phyloP scores from a whole-genome alignment of 768 basidiomycete genomes.

The Leucosporidium yakuticum region DNA sequence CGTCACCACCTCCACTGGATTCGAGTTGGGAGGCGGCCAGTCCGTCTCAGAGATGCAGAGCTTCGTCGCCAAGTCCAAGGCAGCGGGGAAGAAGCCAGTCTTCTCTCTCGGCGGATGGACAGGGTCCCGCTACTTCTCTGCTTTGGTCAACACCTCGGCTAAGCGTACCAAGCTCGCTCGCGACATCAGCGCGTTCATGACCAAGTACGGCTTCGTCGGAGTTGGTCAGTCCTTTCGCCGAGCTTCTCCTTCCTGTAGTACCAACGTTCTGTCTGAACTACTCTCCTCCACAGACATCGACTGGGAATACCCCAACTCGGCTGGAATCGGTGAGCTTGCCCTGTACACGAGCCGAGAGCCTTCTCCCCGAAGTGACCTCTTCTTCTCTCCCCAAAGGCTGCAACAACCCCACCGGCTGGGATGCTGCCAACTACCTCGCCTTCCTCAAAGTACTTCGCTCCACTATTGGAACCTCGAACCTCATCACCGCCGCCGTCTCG shows the following conservation, averaged over 20 bases:
- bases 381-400: conserved; percentile 41
- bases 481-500: conserved; percentile 71
- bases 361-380: too few relatives aligned
- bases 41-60: neutral
- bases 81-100: conserved; percentile 46
- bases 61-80: conserved; percentile 19
- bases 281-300: conserved; percentile 44
- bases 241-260: too few relatives aligned
- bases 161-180: conserved; percentile 55
- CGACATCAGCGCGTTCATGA: conserved; percentile 58
- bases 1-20: conserved; percentile 13
- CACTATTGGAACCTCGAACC: conserved; percentile 56
- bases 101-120: conserved; percentile 90
- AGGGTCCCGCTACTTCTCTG: conserved; percentile 71
- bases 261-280: too few relatives aligned
- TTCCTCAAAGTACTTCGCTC: conserved; percentile 64
- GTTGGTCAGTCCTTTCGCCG: conserved; percentile 52
- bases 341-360: too few relatives aligned
- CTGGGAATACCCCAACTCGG: conserved; percentile 66
- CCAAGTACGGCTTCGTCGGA: conserved; percentile 63
- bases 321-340: too few relatives aligned
- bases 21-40: conserved; percentile 14
- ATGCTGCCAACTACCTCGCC: conserved; percentile 67
- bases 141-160: conserved; percentile 54
- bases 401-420: conserved; percentile 55